phyloP scores from a whole-genome alignment of 2,329 filamentous ascomycete species.

The Pseudogymnoascus sp. region DNA sequence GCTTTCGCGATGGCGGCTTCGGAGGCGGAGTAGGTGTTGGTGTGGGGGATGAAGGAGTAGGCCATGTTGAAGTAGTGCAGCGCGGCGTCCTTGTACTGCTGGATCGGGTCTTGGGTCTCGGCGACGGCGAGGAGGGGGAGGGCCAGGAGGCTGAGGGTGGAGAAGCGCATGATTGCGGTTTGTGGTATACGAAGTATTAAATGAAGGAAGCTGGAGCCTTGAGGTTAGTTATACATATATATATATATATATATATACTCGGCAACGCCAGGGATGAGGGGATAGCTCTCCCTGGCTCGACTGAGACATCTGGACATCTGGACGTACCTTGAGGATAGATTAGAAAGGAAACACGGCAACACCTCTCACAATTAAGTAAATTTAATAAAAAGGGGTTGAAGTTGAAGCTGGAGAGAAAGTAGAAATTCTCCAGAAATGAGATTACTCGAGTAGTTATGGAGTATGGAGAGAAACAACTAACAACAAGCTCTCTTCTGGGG shows the following conservation, averaged over 20 bases:
- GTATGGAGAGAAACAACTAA: background rate
- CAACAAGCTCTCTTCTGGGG: background rate
- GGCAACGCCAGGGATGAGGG: background rate
- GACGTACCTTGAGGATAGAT: constrained; percentile 10
- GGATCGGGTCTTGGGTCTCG: constrained; percentile 42
- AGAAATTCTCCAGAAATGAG: constrained; percentile 8
- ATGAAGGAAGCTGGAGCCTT: background rate
- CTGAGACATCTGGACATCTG: background rate
- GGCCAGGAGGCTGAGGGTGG: constrained; percentile 40
- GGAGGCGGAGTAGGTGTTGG: constrained; percentile 34
- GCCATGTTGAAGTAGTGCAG: constrained; percentile 55
- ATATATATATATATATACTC: background rate
- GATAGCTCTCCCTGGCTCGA: background rate
- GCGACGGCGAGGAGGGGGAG: constrained; percentile 47
- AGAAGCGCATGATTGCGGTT: constrained; percentile 45
- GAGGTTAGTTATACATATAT: background rate
- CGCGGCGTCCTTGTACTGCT: constrained; percentile 54
- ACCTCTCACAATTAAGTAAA: constrained; percentile 6
- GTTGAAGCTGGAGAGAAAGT: background rate
- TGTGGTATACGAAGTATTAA: background rate
- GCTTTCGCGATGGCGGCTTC: constrained; percentile 42
- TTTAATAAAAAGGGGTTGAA: background rate
- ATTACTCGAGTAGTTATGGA: too few relatives aligned
- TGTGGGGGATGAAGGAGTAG: constrained; percentile 44
- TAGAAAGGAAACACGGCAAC: constrained; percentile 12